A percentile compares a stretch with the other conserved stretches of the same genome.
phyloP scores from a whole-genome alignment of 2,329 filamentous ascomycete species.

The Arthrobotrys sphaeroides region DNA sequence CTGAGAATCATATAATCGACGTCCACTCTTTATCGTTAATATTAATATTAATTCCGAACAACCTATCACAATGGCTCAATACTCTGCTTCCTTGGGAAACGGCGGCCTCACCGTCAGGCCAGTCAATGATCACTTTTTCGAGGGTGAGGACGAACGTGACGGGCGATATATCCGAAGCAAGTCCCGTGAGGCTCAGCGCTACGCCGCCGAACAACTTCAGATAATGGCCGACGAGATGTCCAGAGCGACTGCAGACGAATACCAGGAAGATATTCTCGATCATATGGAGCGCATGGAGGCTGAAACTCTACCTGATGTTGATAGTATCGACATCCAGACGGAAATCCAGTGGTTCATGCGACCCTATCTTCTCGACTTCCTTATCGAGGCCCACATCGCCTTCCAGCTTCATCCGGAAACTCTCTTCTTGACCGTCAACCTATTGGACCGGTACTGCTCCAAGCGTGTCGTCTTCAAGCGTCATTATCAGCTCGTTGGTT shows the following conservation, averaged over 20 bases:
- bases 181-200: slow-evolving; percentile 39
- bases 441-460: slow-evolving; percentile 97
- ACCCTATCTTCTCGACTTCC: slow-evolving; percentile 96
- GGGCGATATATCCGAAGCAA: slow-evolving; percentile 32
- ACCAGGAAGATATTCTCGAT: slow-evolving; percentile 90
- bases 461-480: slow-evolving; percentile 98
- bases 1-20: slow-evolving; percentile 56
- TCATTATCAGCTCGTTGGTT: slow-evolving; percentile 97
- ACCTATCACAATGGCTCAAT: slow-evolving; percentile 60
- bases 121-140: slow-evolving; percentile 51
- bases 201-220: slow-evolving; percentile 77
- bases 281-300: slow-evolving; percentile 97
- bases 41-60: slow-evolving; percentile 62
- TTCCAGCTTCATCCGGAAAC: slow-evolving; percentile 95
- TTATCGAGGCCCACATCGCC: slow-evolving; percentile 94
- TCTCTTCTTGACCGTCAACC: slow-evolving; percentile 93
- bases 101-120: slow-evolving; percentile 37
- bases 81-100: slow-evolving; percentile 48
- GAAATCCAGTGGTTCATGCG: slow-evolving; percentile 99
- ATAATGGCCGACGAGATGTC: slow-evolving; percentile 90
- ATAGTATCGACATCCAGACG: slow-evolving; percentile 97
- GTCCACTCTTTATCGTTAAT: slow-evolving; percentile 60
- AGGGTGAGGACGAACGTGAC: slow-evolving; percentile 24
- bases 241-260: slow-evolving; percentile 83
- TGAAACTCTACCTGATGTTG: slow-evolving; percentile 92